Percentiles rank a stretch among this genome's conserved stretches.
These are phyloP conservation scores for Leccinum uliginosum DNA, from an alignment of 768 basidiomycete species.

Conservation along the genomic window DNA sequence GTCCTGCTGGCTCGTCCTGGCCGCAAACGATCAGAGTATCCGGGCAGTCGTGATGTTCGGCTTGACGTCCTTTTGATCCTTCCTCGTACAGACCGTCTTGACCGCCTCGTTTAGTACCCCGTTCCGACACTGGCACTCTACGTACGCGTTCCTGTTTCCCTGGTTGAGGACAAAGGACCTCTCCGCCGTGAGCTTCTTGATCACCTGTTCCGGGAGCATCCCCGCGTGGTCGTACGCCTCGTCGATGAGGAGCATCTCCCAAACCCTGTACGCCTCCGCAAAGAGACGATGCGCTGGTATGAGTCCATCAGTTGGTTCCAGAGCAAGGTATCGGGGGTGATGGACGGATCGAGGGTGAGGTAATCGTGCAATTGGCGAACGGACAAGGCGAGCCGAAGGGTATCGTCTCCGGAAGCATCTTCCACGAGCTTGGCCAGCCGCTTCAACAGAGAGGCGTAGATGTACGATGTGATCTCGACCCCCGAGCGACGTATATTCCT, in stretches of 20 bases:
- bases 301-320: constrained; percentile 89
- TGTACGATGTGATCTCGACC: constrained; percentile 47
- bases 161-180: constrained; percentile 51
- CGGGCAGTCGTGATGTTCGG: constrained; percentile 48
- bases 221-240: constrained; percentile 55
- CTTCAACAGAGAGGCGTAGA: constrained; percentile 66
- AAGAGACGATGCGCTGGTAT: constrained; percentile 75
- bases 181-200: constrained; percentile 45
- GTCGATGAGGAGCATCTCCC: constrained; percentile 68
- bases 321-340: constrained; percentile 64
- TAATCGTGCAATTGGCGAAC: constrained; percentile 68
- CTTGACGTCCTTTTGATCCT: constrained; percentile 36
- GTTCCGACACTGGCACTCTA: constrained; percentile 82
- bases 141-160: constrained; percentile 65
- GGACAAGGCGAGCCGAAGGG: constrained; percentile 37
- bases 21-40: constrained; percentile 54
- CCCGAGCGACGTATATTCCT: constrained; percentile 74
- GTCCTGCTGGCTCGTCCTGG: constrained; percentile 36
- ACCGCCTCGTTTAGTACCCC: constrained; percentile 64
- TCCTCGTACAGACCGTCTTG: constrained; percentile 54
- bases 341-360: constrained; percentile 72
- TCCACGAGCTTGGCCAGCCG: constrained; percentile 46
- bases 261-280: constrained; percentile 68
- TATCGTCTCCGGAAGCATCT: constrained; percentile 21
- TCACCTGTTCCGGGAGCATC: constrained; percentile 57